Conservation (phyloP, 257 asterid genomes). For the Petunia axillaris region DNA sequence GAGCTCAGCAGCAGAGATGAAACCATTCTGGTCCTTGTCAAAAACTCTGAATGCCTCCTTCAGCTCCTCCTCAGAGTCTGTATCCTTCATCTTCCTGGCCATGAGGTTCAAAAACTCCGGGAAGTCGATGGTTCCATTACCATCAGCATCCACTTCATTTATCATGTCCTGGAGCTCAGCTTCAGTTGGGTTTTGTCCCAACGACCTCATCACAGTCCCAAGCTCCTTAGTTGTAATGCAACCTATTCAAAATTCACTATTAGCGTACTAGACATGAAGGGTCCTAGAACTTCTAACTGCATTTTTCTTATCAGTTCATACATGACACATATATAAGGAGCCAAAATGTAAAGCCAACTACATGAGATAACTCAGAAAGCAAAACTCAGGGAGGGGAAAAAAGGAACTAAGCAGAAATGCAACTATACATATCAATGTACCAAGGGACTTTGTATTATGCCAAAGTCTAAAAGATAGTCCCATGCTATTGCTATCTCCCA, state of each 20-base stretch:
- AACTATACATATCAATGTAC: background rate
- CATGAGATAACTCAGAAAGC: background rate
- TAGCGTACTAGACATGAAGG: background rate
- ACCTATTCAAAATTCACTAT: slow-evolving; percentile 37
- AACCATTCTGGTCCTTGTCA: slow-evolving; percentile 68
- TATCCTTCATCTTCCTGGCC: slow-evolving; percentile 71
- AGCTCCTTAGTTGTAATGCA: slow-evolving; percentile 76
- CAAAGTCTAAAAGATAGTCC: background rate
- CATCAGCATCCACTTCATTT: slow-evolving; percentile 70
- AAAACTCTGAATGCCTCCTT: slow-evolving; percentile 68
- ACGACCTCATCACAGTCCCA: slow-evolving; percentile 71
- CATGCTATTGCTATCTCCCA: background rate
- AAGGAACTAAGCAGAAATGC: background rate
- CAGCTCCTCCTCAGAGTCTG: slow-evolving; percentile 69
- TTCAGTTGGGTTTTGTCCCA: slow-evolving; percentile 68
- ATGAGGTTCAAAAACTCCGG: slow-evolving; percentile 66
- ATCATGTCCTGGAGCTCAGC: slow-evolving; percentile 75
- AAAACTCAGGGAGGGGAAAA: background rate
- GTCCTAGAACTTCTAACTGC: background rate
- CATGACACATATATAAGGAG: background rate
- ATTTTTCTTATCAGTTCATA: background rate
- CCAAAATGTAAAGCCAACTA: background rate
- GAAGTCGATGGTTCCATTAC: slow-evolving; percentile 65
- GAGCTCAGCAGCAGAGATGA: slow-evolving; percentile 69
- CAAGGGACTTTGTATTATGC: background rate